Evolutionary conservation across 1,139 yeast species (phyloP).

Genomic region (Sugiyamaella pinicola): DNA sequence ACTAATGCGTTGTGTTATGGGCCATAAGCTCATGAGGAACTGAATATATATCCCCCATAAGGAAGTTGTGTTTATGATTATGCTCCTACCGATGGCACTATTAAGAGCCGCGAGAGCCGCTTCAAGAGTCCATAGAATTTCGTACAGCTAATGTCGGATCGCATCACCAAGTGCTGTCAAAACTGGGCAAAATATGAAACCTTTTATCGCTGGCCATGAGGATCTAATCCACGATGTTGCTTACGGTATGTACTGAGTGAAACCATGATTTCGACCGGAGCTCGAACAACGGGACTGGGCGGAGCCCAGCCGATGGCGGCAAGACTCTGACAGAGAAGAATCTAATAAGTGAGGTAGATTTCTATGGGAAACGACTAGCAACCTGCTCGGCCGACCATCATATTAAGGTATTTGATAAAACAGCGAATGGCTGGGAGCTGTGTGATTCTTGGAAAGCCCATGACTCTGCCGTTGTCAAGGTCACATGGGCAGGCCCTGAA

Average conservation of each 20-base stretch:
- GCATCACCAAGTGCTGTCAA: neutral
- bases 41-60: too few species aligned
- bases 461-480: constrained; percentile 78
- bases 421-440: constrained; percentile 62
- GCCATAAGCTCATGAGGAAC: too few species aligned
- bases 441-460: constrained; percentile 95
- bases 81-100: neutral
- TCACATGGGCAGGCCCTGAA: constrained; percentile 94
- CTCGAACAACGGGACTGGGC: too few species aligned
- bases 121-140: neutral
- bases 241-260: constrained; percentile 54
- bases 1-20: too few species aligned
- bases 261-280: too few species aligned
- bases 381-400: constrained; percentile 94
- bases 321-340: neutral
- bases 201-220: constrained; percentile 86
- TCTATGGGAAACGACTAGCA: constrained; percentile 86
- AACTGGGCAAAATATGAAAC: constrained; percentile 47
- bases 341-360: constrained; percentile 40
- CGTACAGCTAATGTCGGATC: neutral
- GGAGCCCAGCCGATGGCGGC: too few species aligned
- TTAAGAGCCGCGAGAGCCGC: neutral
- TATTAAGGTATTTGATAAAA: constrained; percentile 79
- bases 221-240: constrained; percentile 87
- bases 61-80: neutral